Conservation (phyloP, 495 filamentous ascomycete genomes). For the Penicillium robsamsonii region DNA sequence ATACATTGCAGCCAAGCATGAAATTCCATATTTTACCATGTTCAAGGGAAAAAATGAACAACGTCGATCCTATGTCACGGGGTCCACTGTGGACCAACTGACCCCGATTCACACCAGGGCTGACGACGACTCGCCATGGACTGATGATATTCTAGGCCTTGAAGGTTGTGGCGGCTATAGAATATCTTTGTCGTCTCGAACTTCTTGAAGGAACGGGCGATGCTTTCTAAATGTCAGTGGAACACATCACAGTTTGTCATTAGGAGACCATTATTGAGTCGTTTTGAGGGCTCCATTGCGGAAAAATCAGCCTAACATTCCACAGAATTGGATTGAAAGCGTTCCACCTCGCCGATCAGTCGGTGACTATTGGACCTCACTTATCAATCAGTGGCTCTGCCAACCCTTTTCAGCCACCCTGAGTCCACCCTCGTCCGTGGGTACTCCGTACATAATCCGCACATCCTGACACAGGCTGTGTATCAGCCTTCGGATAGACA, state of each 20-base stretch:
- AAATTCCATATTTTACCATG: background rate
- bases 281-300: background rate
- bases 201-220: background rate
- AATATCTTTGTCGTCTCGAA: background rate
- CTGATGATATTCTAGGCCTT: background rate
- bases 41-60: background rate
- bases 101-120: slow-evolving; percentile 11
- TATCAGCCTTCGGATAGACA: slow-evolving; percentile 14
- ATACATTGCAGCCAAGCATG: background rate
- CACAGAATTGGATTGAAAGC: background rate
- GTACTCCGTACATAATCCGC: background rate
- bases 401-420: slow-evolving; percentile 8
- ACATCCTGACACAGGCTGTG: slow-evolving; percentile 17
- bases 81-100: slow-evolving; percentile 11
- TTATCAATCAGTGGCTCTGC: slow-evolving; percentile 29
- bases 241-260: background rate
- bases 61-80: slow-evolving; percentile 17
- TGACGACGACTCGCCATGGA: slow-evolving; percentile 20
- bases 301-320: background rate
- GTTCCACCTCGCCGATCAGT: slow-evolving; percentile 20
- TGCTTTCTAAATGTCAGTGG: too few relatives aligned
- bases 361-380: slow-evolving; percentile 6
- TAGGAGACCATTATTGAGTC: background rate
- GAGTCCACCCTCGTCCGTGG: slow-evolving; percentile 14
- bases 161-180: too few relatives aligned